phyloP scores from a whole-genome alignment of 2,329 filamentous ascomycete species.

The Talaromyces sp. region DNA sequence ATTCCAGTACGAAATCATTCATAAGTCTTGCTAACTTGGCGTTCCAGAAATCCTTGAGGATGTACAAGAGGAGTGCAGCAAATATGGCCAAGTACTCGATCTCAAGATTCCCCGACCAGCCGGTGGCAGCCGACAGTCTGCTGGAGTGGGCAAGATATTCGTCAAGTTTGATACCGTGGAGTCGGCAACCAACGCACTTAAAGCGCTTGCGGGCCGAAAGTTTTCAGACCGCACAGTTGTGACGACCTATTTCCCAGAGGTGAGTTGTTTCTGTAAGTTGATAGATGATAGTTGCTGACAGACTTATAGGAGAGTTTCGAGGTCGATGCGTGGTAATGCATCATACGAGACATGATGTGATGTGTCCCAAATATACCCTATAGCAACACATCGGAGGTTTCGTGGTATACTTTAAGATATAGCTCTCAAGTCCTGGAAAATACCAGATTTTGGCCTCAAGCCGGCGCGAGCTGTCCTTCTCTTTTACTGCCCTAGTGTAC shows the following conservation, averaged over 20 bases:
- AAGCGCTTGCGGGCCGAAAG: constrained; percentile 88
- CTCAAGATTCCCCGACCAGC: constrained; percentile 88
- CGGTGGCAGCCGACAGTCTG: constrained; percentile 75
- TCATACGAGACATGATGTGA: neutral
- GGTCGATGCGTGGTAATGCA: constrained; percentile 73
- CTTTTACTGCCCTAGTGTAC: neutral
- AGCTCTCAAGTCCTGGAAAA: neutral
- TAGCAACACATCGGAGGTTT: neutral
- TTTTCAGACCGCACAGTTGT: constrained; percentile 96
- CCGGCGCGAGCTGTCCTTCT: too few species aligned
- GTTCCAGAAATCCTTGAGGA: constrained; percentile 88
- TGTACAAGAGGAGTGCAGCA: constrained; percentile 85
- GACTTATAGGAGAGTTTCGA: constrained; percentile 80
- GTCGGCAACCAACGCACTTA: constrained; percentile 77
- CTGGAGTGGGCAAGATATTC: constrained; percentile 95
- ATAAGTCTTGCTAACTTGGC: constrained; percentile 5
- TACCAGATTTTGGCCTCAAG: too few species aligned
- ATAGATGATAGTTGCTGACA: constrained; percentile 31
- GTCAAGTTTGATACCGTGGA: constrained; percentile 84
- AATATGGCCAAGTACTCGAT: constrained; percentile 81
- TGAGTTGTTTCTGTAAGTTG: constrained; percentile 39
- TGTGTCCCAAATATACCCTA: neutral
- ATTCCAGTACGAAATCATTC: too few species aligned
- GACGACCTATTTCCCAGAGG: constrained; percentile 93
- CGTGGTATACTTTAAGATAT: neutral